Percentiles rank a stretch among this genome's conserved stretches.
Conservation (phyloP, 2,329 filamentous ascomycete species). For the Colletotrichum sp. region DNA sequence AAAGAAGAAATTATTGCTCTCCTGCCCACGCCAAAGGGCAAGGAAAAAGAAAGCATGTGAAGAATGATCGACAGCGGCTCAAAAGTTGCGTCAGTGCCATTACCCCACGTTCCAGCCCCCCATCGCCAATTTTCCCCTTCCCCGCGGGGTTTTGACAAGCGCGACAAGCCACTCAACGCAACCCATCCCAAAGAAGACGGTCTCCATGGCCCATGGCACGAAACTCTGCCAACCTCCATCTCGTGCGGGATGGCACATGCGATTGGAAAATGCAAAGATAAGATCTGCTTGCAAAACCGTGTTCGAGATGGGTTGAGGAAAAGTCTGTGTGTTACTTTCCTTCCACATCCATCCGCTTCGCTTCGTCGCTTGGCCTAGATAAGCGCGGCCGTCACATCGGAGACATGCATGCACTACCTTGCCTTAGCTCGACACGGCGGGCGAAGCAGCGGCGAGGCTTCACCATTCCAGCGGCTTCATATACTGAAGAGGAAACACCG, state of each 20-base stretch:
- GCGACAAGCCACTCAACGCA: neutral
- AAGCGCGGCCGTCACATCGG: constrained; percentile 2
- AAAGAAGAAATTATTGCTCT: neutral
- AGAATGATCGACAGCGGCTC: constrained; percentile 16
- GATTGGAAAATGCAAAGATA: neutral
- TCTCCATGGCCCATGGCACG: neutral
- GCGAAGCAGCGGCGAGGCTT: neutral
- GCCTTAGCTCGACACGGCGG: neutral
- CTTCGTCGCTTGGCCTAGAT: neutral
- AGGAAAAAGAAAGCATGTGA: constrained; percentile 5
- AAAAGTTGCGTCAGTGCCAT: neutral
- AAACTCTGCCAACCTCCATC: neutral
- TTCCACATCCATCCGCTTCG: neutral
- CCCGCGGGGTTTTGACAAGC: neutral
- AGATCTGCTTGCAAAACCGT: neutral
- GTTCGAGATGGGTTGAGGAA: neutral
- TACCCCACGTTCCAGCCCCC: constrained; percentile 7
- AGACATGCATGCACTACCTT: neutral
- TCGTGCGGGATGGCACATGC: neutral
- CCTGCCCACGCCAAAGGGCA: neutral
- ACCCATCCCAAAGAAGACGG: neutral
- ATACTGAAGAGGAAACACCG: neutral
- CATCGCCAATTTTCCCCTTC: neutral
- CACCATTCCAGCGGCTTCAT: neutral
- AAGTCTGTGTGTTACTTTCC: neutral